phyloP scores from a whole-genome alignment of 139 green algal species.

The Nannochloris sp. region DNA sequence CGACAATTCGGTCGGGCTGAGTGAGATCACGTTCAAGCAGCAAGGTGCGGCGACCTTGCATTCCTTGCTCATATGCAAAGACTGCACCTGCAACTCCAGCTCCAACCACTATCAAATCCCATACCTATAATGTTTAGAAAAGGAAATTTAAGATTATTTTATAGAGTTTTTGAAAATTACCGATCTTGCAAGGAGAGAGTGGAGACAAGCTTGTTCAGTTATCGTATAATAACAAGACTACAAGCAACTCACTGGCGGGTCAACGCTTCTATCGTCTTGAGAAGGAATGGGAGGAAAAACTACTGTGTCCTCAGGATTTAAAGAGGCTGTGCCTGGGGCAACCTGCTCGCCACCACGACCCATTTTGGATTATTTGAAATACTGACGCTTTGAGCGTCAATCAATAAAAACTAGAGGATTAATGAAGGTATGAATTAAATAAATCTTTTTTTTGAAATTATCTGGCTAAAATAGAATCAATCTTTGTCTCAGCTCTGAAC shows the following conservation, averaged over 20 bases:
- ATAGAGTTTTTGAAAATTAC: neutral
- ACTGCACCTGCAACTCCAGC: slow-evolving; percentile 83
- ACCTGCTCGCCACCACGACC: neutral
- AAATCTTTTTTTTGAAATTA: no score
- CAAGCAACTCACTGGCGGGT: slow-evolving; percentile 20
- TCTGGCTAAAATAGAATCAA: no score
- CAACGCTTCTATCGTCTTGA: slow-evolving; percentile 10
- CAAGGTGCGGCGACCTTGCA: slow-evolving; percentile 68
- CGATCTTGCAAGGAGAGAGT: neutral
- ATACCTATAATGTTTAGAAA: slow-evolving; percentile 63
- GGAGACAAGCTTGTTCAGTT: neutral
- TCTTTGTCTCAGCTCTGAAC: no score
- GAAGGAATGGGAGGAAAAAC: slow-evolving; percentile 25
- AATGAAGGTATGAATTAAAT: no score
- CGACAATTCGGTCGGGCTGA: slow-evolving; percentile 97
- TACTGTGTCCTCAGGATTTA: slow-evolving; percentile 16
- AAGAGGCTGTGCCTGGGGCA: no score
- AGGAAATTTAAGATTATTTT: neutral
- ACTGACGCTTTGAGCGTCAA: no score
- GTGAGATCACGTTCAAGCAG: slow-evolving; percentile 86
- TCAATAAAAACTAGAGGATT: no score
- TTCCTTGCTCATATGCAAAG: slow-evolving; percentile 77
- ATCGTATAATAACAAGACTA: neutral
- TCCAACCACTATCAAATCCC: slow-evolving; percentile 92
- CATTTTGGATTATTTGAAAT: neutral